A percentile compares a stretch with the other conserved stretches of the same genome.
Evolutionary conservation across 1,139 yeast genomes (phyloP).

Genomic region (Candida tetrigidarum): DNA sequence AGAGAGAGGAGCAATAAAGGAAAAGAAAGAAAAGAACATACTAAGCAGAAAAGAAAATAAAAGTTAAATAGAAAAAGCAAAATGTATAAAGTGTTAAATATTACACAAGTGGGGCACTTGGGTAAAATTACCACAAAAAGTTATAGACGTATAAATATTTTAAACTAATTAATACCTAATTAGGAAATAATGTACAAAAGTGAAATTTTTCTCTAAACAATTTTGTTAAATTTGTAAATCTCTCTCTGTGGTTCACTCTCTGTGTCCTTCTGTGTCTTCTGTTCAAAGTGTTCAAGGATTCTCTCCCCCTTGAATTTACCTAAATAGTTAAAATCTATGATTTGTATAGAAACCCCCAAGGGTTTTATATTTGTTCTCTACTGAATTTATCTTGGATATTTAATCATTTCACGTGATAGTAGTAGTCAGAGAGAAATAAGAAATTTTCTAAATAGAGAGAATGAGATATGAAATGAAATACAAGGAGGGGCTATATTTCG

Average conservation of each 20-base stretch:
- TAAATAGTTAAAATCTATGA: not conserved
- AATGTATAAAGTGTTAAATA: too few species aligned
- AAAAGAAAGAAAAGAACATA: too few species aligned
- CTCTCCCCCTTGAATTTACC: slow-evolving; percentile 4
- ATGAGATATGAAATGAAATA: too few species aligned
- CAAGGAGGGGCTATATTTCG: not conserved
- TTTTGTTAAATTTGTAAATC: too few species aligned
- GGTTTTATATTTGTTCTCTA: too few species aligned
- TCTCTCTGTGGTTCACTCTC: not conserved
- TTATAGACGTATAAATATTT: not conserved
- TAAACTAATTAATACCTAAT: slow-evolving; percentile 6
- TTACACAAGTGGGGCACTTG: slow-evolving; percentile 3
- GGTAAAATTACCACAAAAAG: slow-evolving; percentile 3
- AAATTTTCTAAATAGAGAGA: too few species aligned
- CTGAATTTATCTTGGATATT: not conserved
- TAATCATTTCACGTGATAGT: too few species aligned
- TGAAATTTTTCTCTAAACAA: not conserved
- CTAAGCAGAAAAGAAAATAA: too few species aligned
- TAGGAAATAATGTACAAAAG: slow-evolving; percentile 8
- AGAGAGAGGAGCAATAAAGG: not conserved
- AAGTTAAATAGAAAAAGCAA: too few species aligned
- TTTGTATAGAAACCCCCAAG: too few species aligned
- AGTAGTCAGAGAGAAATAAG: too few species aligned
- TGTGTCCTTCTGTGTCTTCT: not conserved
- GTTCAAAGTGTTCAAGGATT: not conserved